Conservation (phyloP, 2,329 filamentous ascomycete genomes). For the Venturia aucupariae region DNA sequence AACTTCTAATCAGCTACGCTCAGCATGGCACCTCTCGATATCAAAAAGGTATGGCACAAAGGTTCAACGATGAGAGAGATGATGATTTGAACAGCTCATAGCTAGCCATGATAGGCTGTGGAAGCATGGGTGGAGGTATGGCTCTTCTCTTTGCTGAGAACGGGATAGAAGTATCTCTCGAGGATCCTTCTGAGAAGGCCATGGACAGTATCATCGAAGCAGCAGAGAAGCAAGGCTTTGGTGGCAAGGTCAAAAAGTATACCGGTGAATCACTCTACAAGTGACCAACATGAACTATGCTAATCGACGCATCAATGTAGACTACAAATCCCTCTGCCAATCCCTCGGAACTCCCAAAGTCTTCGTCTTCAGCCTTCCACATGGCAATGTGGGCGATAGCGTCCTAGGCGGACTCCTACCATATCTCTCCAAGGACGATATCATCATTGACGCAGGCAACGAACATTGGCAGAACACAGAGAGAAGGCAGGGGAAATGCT, state of each 20-base stretch:
- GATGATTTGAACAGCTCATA: constrained; percentile 19
- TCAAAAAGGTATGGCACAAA: neutral
- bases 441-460: constrained; percentile 61
- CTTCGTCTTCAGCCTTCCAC: constrained; percentile 45
- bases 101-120: constrained; percentile 49
- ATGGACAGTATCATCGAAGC: constrained; percentile 37
- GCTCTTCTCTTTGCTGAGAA: constrained; percentile 50
- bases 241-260: constrained; percentile 31
- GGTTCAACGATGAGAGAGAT: neutral
- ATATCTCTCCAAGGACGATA: constrained; percentile 50
- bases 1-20: too few species aligned
- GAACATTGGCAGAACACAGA: constrained; percentile 59
- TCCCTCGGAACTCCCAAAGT: constrained; percentile 40
- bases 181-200: constrained; percentile 42
- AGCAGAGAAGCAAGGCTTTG: constrained; percentile 32
- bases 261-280: constrained; percentile 20
- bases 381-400: constrained; percentile 38
- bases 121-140: constrained; percentile 53
- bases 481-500: constrained; percentile 48
- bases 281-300: neutral
- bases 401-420: constrained; percentile 39
- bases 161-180: constrained; percentile 44
- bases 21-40: constrained; percentile 1
- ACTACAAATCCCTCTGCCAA: constrained; percentile 43
- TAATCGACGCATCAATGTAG: constrained; percentile 16